These are phyloP conservation scores for Globisporangium barbulae DNA, from an alignment of 352 stramenopile genomes.

Conservation along the genomic window DNA sequence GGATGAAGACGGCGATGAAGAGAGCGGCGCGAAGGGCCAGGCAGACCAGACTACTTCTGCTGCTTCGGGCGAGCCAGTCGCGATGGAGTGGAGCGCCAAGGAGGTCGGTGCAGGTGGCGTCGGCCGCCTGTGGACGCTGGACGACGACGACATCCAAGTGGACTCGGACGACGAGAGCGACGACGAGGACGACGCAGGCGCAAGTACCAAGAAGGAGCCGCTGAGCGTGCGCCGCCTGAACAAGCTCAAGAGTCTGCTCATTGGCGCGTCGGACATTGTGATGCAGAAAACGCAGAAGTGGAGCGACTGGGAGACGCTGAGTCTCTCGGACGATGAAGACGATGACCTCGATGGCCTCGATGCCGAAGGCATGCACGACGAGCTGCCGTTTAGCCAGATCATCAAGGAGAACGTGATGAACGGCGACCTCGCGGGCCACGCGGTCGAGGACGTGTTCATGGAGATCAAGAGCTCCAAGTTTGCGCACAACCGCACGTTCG, in stretches of 20 bases:
- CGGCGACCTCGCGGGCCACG: conserved; percentile 68
- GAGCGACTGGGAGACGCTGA: conserved; percentile 80
- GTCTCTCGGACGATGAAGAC: conserved; percentile 72
- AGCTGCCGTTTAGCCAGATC: conserved; percentile 69
- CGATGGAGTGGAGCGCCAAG: conserved; percentile 55
- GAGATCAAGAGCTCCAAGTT: conserved; percentile 95
- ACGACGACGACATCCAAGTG: conserved; percentile 79
- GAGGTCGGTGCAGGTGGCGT: conserved; percentile 71
- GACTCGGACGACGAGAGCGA: conserved; percentile 62
- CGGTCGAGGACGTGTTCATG: conserved; percentile 90
- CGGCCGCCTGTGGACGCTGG: conserved; percentile 77
- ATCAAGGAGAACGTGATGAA: conserved; percentile 81
- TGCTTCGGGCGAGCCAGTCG: conserved; percentile 1
- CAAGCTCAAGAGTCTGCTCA: conserved; percentile 70
- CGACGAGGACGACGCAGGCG: conserved; percentile 35
- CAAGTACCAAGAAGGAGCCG: conserved; percentile 26
- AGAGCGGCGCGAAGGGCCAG: neutral
- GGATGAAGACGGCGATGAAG: conserved; percentile 16
- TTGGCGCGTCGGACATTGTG: conserved; percentile 64
- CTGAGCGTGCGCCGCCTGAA: conserved; percentile 31
- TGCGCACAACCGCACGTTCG: conserved; percentile 87
- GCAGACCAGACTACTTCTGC: neutral
- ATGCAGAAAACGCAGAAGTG: conserved; percentile 51
- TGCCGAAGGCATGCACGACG: conserved; percentile 31
- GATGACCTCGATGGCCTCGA: conserved; percentile 59